Conservation (phyloP, 1,284 basidiomycete species). For the Laetiporus sulphureus region DNA sequence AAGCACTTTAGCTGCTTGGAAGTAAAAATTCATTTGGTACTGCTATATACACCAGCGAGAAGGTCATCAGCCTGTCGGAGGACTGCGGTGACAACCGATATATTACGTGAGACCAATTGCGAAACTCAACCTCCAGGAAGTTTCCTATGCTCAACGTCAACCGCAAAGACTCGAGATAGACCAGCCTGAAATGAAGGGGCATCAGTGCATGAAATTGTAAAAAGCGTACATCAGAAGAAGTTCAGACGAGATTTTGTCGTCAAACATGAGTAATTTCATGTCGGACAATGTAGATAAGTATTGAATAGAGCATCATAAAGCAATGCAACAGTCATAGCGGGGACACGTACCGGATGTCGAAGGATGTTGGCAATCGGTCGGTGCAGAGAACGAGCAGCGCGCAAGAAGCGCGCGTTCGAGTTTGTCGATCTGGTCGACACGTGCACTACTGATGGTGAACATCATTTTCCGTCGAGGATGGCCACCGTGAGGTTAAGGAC, state of each 20-base stretch:
- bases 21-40: constrained; percentile 87
- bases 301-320: constrained; percentile 42
- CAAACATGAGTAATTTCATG: constrained; percentile 26
- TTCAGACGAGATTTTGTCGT: constrained; percentile 20
- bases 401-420: background rate
- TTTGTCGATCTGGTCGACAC: background rate
- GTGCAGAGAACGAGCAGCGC: background rate
- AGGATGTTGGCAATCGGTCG: background rate
- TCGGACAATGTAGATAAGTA: constrained; percentile 88
- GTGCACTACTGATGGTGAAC: background rate
- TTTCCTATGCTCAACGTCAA: too few species aligned
- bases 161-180: background rate
- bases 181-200: background rate
- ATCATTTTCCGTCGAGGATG: background rate
- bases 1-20: constrained; percentile 75
- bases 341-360: background rate
- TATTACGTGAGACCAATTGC: too few species aligned
- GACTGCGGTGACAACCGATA: constrained; percentile 6
- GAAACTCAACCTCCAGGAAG: too few species aligned
- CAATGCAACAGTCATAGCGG: constrained; percentile 10
- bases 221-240: background rate
- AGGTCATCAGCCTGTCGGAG: constrained; percentile 11
- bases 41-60: constrained; percentile 13
- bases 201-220: too few species aligned
- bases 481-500: background rate